A percentile compares a stretch with the other conserved stretches of the same genome.
These are phyloP conservation scores for Eutrema heterophyllum DNA, from an alignment of 345 rosid species.

Conservation along the genomic window DNA sequence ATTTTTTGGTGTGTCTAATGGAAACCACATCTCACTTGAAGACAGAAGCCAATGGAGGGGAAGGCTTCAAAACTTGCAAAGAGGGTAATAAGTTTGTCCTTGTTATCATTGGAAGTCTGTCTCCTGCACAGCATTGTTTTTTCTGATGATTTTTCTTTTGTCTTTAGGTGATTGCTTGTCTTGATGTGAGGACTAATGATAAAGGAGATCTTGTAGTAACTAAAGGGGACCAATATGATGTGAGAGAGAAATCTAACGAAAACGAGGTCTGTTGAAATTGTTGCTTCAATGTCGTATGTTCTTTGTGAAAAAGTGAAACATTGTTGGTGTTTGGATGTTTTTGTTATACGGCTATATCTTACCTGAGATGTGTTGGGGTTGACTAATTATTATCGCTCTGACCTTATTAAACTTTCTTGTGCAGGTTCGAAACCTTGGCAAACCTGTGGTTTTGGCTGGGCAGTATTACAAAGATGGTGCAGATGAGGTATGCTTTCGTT, in stretches of 20 bases:
- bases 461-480: slow-evolving; percentile 93
- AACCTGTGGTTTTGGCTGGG: slow-evolving; percentile 90
- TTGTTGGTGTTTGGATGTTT: slow-evolving; percentile 4
- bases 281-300: slow-evolving; percentile 2
- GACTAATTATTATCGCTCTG: background rate
- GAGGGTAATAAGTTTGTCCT: slow-evolving; percentile 53
- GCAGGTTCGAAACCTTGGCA: slow-evolving; percentile 97
- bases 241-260: slow-evolving; percentile 75
- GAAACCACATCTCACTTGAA: slow-evolving; percentile 45
- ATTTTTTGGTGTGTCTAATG: slow-evolving; percentile 41
- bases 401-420: background rate
- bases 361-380: background rate
- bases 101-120: background rate
- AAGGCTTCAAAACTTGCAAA: slow-evolving; percentile 88
- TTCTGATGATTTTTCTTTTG: background rate
- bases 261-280: slow-evolving; percentile 61
- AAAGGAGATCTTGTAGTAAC: slow-evolving; percentile 97
- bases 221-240: slow-evolving; percentile 96
- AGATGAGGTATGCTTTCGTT: slow-evolving; percentile 65
- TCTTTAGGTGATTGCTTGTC: slow-evolving; percentile 90
- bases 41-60: slow-evolving; percentile 69
- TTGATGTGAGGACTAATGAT: slow-evolving; percentile 94
- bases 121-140: background rate
- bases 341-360: background rate
- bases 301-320: background rate